A percentile compares a stretch with the other conserved stretches of the same genome.
Evolutionary conservation across 768 basidiomycete genomes (phyloP).

Genomic region (Paxillus rubicundulus): DNA sequence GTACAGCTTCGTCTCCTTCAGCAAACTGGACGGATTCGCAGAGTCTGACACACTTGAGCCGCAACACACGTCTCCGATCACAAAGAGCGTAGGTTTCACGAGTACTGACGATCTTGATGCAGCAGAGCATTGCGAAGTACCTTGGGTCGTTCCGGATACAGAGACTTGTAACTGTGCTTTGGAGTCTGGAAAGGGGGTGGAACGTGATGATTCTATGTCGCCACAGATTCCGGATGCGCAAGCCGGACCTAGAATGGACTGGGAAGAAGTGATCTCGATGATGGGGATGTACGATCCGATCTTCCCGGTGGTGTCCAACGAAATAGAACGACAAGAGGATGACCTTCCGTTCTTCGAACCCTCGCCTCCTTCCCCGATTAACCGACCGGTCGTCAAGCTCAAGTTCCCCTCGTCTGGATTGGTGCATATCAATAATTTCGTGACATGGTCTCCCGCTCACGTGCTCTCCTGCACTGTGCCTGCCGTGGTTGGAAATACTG

Average conservation of each 20-base stretch:
- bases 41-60: not conserved
- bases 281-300: not conserved
- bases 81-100: constrained; percentile 2
- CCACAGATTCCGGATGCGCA: not conserved
- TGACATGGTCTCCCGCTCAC: constrained; percentile 14
- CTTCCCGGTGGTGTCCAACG: not conserved
- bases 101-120: not conserved
- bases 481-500: constrained; percentile 2
- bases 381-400: constrained; percentile 10
- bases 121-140: not conserved
- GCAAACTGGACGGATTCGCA: not conserved
- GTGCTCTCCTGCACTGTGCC: not conserved
- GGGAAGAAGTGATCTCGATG: not conserved
- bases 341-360: not conserved
- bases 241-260: not conserved
- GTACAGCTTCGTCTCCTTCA: not conserved
- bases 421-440: constrained; percentile 5
- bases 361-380: not conserved
- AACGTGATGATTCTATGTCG: not conserved
- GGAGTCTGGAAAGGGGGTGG: not conserved
- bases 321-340: not conserved
- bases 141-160: not conserved
- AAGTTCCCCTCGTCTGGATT: constrained; percentile 14
- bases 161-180: not conserved
- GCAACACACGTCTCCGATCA: not conserved